Conservation (phyloP, 164 flowering plant species). For the Nymphaea thermarum region DNA sequence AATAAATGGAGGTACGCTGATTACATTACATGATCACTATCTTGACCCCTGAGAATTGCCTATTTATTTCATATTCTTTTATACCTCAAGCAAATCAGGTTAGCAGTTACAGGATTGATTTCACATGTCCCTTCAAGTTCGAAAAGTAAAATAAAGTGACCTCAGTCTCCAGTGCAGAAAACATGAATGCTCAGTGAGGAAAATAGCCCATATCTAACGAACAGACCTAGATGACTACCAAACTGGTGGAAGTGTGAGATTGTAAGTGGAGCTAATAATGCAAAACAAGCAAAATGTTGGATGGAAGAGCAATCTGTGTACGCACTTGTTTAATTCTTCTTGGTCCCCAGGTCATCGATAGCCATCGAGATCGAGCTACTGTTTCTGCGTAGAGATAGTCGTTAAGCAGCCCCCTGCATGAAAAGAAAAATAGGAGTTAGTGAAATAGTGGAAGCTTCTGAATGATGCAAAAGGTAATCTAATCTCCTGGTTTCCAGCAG, state of each 20-base stretch:
- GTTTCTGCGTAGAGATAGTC: constrained; percentile 80
- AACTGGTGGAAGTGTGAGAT: neutral
- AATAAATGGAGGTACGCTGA: no score
- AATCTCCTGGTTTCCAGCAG: neutral
- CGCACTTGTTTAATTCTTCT: constrained; percentile 72
- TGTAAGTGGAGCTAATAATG: neutral
- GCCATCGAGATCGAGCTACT: constrained; percentile 76
- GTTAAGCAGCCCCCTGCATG: constrained; percentile 62
- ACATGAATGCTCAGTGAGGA: neutral
- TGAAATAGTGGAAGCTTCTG: neutral
- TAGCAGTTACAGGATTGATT: no score
- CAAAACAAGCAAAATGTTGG: neutral
- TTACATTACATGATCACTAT: no score
- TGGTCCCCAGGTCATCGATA: constrained; percentile 80
- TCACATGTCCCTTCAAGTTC: no score
- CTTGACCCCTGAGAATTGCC: no score
- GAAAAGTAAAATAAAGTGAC: neutral
- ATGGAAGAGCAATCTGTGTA: neutral
- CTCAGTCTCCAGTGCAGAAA: neutral
- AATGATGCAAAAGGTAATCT: neutral
- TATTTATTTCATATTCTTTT: no score
- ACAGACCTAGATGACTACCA: neutral
- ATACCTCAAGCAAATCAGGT: no score
- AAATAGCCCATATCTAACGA: neutral
- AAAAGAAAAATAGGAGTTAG: neutral